Evolutionary conservation across 768 basidiomycete genomes (phyloP).

Genomic region (Dioszegia aurantiaca): DNA sequence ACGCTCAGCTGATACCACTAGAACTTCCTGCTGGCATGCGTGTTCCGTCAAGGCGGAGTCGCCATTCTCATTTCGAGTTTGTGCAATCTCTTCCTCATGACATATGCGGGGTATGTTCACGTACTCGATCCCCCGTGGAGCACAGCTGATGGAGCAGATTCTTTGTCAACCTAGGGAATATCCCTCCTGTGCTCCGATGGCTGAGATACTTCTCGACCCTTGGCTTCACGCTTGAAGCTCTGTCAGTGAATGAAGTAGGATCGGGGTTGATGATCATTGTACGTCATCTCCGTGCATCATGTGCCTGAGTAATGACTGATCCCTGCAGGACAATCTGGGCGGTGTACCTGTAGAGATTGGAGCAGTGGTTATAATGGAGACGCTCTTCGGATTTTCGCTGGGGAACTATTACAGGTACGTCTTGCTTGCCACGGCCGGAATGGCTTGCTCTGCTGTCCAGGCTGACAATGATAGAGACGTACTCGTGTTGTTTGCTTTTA

Average conservation of each 20-base stretch:
- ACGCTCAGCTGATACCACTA: constrained; percentile 17
- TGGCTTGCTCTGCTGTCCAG: too few relatives aligned
- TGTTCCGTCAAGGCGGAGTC: constrained; percentile 81
- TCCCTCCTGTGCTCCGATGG: constrained; percentile 91
- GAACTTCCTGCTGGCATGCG: constrained; percentile 85
- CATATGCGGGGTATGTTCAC: constrained; percentile 49
- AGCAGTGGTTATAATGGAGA: constrained; percentile 78
- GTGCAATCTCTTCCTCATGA: constrained; percentile 56
- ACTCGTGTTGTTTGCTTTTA: constrained; percentile 78
- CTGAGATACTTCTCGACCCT: constrained; percentile 73
- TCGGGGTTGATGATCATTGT: constrained; percentile 74
- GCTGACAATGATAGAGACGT: constrained; percentile 59
- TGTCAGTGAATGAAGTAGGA: constrained; percentile 86
- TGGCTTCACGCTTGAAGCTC: constrained; percentile 58
- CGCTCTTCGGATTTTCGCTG: constrained; percentile 81
- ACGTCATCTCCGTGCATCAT: constrained; percentile 5
- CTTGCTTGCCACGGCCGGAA: not conserved
- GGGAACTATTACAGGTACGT: constrained; percentile 73
- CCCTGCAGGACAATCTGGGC: constrained; percentile 61
- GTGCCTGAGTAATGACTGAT: not conserved
- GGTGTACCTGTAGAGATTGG: constrained; percentile 80
- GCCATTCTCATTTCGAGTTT: constrained; percentile 78
- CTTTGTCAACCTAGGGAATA: constrained; percentile 79
- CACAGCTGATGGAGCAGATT: constrained; percentile 57
- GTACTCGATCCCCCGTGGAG: not conserved